phyloP scores from a whole-genome alignment of 441 rosid species.

The Populus trichocarpa region DNA sequence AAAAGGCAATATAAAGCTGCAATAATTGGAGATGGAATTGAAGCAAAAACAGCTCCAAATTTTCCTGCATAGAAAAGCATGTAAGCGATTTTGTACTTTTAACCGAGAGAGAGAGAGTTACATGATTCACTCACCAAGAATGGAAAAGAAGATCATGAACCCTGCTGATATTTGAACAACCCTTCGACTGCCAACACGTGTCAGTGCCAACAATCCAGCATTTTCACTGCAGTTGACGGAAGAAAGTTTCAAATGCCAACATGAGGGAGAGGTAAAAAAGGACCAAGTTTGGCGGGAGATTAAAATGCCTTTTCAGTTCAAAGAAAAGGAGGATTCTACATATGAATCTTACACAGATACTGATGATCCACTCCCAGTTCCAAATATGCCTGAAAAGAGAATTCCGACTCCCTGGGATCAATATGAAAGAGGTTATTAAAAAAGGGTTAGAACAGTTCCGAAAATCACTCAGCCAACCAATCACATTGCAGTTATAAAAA shows the following conservation, averaged over 20 bases:
- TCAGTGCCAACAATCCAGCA: slow-evolving; percentile 82
- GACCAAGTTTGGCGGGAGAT: neutral
- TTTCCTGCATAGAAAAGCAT: slow-evolving; percentile 49
- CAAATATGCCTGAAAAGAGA: slow-evolving; percentile 85
- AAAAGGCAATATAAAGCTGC: slow-evolving; percentile 87
- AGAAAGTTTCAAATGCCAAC: slow-evolving; percentile 13
- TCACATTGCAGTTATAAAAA: neutral
- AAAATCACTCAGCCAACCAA: neutral
- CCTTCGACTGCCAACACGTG: slow-evolving; percentile 91
- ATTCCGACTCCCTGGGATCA: slow-evolving; percentile 76
- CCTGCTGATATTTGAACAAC: slow-evolving; percentile 95
- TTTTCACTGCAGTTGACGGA: slow-evolving; percentile 62
- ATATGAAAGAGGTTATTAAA: slow-evolving; percentile 4
- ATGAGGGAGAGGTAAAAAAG: neutral
- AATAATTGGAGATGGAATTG: slow-evolving; percentile 86
- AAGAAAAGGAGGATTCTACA: neutral
- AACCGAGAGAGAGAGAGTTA: neutral
- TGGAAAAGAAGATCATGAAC: slow-evolving; percentile 97
- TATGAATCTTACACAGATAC: slow-evolving; percentile 71
- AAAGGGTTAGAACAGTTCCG: neutral
- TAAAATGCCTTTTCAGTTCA: neutral
- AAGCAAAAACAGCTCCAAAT: slow-evolving; percentile 96
- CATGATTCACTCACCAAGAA: slow-evolving; percentile 54
- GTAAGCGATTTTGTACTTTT: neutral
- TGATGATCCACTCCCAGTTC: slow-evolving; percentile 86